Conservation (phyloP, 2,329 filamentous ascomycete genomes). For the Fusarium virguliforme region DNA sequence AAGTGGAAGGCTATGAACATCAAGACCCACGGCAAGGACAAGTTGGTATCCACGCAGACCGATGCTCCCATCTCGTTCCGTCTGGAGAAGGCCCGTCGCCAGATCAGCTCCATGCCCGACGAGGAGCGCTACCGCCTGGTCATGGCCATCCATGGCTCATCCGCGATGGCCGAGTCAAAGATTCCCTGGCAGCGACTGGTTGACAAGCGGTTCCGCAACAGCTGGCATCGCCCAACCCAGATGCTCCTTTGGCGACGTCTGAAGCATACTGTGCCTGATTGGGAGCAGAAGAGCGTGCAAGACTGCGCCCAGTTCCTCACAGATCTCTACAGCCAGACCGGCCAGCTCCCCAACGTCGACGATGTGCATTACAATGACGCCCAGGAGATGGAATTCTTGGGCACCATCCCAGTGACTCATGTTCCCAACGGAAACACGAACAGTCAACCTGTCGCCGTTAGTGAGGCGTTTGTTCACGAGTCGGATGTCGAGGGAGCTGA, state of each 20-base stretch:
- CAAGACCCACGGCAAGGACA: constrained; percentile 55
- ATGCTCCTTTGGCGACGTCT: constrained; percentile 60
- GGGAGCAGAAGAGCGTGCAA: constrained; percentile 53
- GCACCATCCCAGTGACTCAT: constrained; percentile 40
- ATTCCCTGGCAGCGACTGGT: constrained; percentile 67
- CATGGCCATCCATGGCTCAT: constrained; percentile 60
- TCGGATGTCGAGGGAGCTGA: constrained; percentile 51
- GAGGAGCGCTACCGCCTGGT: constrained; percentile 64
- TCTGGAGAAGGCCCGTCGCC: constrained; percentile 61
- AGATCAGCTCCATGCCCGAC: constrained; percentile 61
- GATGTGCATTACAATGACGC: constrained; percentile 53
- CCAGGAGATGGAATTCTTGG: constrained; percentile 55
- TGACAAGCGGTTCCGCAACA: constrained; percentile 59
- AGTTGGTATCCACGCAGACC: constrained; percentile 54
- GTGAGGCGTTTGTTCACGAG: constrained; percentile 50
- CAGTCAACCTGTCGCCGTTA: constrained; percentile 41
- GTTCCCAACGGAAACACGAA: constrained; percentile 23
- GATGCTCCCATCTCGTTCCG: constrained; percentile 60
- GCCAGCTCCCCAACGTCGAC: constrained; percentile 55
- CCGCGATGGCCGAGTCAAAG: constrained; percentile 60
- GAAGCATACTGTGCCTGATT: constrained; percentile 55
- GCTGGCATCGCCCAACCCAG: constrained; percentile 58
- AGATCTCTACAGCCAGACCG: constrained; percentile 55
- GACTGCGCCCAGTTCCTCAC: constrained; percentile 58
- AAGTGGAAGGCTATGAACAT: constrained; percentile 74